A percentile compares a stretch with the other conserved stretches of the same genome.
Evolutionary conservation across 352 stramenopile genomes (phyloP).

Genomic region (Blastocystis hominis): DNA sequence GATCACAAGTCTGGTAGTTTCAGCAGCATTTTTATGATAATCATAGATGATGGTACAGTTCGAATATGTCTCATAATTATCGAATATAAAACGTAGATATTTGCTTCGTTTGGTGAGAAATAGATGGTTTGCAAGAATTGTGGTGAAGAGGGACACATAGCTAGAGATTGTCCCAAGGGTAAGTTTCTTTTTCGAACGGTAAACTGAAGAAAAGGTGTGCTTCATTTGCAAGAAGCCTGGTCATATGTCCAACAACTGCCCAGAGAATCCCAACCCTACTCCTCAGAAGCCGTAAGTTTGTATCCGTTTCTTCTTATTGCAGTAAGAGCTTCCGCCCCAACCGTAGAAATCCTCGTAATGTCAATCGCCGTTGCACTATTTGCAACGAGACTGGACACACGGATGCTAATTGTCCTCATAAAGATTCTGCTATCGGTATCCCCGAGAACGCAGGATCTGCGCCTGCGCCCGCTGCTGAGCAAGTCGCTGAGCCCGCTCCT

Average conservation of each 20-base stretch:
- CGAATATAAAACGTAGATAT: background rate
- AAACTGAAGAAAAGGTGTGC: slow-evolving; percentile 31
- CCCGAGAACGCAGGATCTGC: too few relatives aligned
- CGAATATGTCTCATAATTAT: background rate
- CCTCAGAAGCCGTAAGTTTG: background rate
- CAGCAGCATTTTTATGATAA: background rate
- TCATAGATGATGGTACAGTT: background rate
- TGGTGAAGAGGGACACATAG: background rate
- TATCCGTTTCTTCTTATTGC: background rate
- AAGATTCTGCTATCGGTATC: background rate
- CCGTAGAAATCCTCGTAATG: background rate
- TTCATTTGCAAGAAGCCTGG: slow-evolving; percentile 45
- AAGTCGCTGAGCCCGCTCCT: background rate
- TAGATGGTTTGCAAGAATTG: slow-evolving; percentile 30
- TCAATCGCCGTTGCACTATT: background rate
- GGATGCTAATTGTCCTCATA: background rate
- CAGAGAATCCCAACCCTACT: background rate
- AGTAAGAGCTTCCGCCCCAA: background rate
- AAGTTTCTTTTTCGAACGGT: background rate
- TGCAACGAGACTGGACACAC: background rate
- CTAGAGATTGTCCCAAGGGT: slow-evolving; percentile 16
- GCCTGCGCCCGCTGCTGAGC: background rate
- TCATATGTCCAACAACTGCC: background rate
- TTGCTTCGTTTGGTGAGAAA: background rate
- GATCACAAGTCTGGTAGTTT: background rate